Percentiles rank a stretch among this genome's conserved stretches.
Conservation (phyloP, 1,284 basidiomycete genomes). For the Fistulinella cinereoalba region DNA sequence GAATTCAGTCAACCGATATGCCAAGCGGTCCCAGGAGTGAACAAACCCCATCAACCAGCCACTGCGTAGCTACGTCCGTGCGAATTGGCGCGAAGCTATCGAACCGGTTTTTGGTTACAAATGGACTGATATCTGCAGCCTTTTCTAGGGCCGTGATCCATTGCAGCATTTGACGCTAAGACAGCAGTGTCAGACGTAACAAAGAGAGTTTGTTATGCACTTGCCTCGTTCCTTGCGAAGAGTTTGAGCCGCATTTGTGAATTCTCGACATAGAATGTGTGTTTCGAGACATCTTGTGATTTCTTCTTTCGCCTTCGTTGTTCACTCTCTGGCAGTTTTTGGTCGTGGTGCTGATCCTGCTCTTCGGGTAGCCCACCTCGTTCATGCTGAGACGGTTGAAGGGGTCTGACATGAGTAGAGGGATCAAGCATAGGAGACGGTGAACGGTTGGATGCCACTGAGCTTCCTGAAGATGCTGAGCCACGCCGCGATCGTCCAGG, state of each 20-base stretch:
- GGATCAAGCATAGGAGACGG: conserved; percentile 66
- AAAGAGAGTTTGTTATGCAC: not conserved
- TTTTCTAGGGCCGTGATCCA: conserved; percentile 94
- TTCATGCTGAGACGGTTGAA: conserved; percentile 28
- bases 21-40: not conserved
- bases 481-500: conserved; percentile 17
- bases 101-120: conserved; percentile 82
- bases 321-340: conserved; percentile 26
- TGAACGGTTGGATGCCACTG: conserved; percentile 39
- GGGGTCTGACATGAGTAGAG: conserved; percentile 65
- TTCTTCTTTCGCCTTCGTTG: conserved; percentile 44
- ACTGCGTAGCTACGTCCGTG: conserved; percentile 91
- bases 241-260: conserved; percentile 89
- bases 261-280: conserved; percentile 94
- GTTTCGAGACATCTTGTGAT: conserved; percentile 69
- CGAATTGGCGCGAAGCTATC: conserved; percentile 94
- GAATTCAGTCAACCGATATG: not conserved
- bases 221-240: conserved; percentile 83
- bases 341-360: conserved; percentile 21
- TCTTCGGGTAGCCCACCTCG: conserved; percentile 23
- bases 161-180: conserved; percentile 91
- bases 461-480: conserved; percentile 30
- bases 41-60: conserved; percentile 96
- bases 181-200: conserved; percentile 2
- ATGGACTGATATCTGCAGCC: conserved; percentile 76